Evolutionary conservation across 441 rosid genomes (phyloP).

Genomic region (Dalechampia spathulata): DNA sequence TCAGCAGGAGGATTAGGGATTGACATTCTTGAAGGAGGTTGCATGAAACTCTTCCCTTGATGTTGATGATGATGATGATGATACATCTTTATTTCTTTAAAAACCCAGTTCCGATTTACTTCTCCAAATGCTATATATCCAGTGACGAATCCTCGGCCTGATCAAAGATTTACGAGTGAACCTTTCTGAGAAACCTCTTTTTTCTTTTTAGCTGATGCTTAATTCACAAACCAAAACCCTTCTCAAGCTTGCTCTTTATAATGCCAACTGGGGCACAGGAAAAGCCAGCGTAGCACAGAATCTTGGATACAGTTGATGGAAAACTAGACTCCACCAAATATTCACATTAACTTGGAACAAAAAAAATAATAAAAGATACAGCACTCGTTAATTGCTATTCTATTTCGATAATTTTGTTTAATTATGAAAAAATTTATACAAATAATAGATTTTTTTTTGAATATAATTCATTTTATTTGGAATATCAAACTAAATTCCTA

Average conservation of each 20-base stretch:
- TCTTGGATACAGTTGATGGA: constrained; percentile 36
- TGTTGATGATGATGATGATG: constrained; percentile 70
- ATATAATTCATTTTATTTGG: too few relatives aligned
- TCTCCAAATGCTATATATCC: constrained; percentile 22
- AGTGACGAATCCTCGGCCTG: too few relatives aligned
- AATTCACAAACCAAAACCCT: constrained; percentile 25
- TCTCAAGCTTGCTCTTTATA: constrained; percentile 55
- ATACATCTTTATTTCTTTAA: constrained; percentile 46
- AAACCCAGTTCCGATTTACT: constrained; percentile 20
- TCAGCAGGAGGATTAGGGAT: constrained; percentile 59
- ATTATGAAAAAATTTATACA: too few relatives aligned
- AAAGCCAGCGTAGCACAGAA: too few relatives aligned
- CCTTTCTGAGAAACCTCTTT: too few relatives aligned
- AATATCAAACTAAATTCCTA: too few relatives aligned
- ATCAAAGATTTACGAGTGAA: too few relatives aligned
- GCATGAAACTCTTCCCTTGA: constrained; percentile 69
- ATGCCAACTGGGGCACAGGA: constrained; percentile 22
- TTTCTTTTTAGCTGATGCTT: constrained; percentile 25
- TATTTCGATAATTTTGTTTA: too few relatives aligned
- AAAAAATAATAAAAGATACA: too few relatives aligned
- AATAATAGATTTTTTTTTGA: too few relatives aligned
- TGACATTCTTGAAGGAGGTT: constrained; percentile 65
- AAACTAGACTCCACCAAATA: constrained; percentile 40
- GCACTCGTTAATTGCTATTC: too few relatives aligned
- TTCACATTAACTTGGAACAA: constrained; percentile 46